phyloP scores from a whole-genome alignment of 2,329 filamentous ascomycete genomes.

The Ophidiomyces ophidiicola region DNA sequence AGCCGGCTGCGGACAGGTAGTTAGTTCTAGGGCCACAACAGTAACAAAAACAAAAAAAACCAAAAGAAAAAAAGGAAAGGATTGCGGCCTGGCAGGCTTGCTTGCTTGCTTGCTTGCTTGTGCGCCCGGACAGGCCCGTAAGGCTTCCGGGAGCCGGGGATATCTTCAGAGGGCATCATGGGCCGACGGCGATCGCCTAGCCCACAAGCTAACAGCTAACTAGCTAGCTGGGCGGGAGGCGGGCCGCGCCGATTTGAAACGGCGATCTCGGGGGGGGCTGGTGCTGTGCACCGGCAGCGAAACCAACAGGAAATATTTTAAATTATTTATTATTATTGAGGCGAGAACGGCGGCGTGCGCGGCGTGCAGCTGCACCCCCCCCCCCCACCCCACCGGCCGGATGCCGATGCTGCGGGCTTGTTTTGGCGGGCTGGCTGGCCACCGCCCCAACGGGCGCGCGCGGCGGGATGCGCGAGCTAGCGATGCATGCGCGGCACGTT shows the following conservation, averaged over 20 bases:
- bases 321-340: too few species aligned
- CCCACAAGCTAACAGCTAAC: slow-evolving; percentile 6
- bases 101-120: too few species aligned
- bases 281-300: too few species aligned
- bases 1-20: too few species aligned
- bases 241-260: slow-evolving; percentile 11
- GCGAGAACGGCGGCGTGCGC: too few species aligned
- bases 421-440: background rate
- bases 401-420: background rate
- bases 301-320: too few species aligned
- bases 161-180: slow-evolving; percentile 6
- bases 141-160: too few species aligned
- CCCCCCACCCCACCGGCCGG: background rate
- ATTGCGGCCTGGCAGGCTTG: too few species aligned
- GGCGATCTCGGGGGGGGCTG: slow-evolving; percentile 10
- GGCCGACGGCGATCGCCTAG: slow-evolving; percentile 5
- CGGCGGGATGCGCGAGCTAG: slow-evolving; percentile 1
- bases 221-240: slow-evolving; percentile 7
- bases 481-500: slow-evolving; percentile 13
- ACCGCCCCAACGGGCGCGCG: background rate
- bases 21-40: too few species aligned
- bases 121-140: too few species aligned
- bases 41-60: too few species aligned
- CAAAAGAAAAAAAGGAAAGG: too few species aligned
- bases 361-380: background rate